A percentile compares a stretch with the other conserved stretches of the same genome.
These are phyloP conservation scores for Hemileccinum rubropunctum DNA, from an alignment of 768 basidiomycete species.

Conservation along the genomic window DNA sequence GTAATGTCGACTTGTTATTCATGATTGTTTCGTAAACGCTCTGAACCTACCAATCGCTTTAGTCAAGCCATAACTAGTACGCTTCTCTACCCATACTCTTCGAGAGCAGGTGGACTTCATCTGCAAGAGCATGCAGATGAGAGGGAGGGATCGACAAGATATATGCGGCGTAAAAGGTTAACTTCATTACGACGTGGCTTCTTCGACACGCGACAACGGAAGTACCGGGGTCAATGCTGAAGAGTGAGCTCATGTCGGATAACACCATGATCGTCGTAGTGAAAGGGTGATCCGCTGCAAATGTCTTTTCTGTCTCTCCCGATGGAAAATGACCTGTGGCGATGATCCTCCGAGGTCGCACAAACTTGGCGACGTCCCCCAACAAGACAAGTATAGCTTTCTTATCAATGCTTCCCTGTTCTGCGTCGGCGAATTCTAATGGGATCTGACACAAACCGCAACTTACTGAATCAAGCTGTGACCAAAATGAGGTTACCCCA, in stretches of 20 bases:
- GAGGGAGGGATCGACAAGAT: conserved; percentile 46
- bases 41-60: neutral
- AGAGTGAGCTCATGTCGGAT: conserved; percentile 27
- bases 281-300: conserved; percentile 14
- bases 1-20: neutral
- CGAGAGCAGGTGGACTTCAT: conserved; percentile 37
- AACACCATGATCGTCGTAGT: conserved; percentile 21
- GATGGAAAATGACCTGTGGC: neutral
- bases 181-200: conserved; percentile 52
- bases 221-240: conserved; percentile 4
- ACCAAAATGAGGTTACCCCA: conserved; percentile 64
- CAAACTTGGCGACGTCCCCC: conserved; percentile 49
- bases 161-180: conserved; percentile 69
- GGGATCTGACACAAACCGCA: neutral
- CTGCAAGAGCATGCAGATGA: conserved; percentile 40
- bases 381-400: conserved; percentile 52
- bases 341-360: conserved; percentile 44
- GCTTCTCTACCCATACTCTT: conserved; percentile 24
- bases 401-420: conserved; percentile 34
- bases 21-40: neutral
- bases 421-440: conserved; percentile 8
- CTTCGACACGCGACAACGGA: neutral
- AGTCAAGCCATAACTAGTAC: neutral
- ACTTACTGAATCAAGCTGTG: conserved; percentile 47
- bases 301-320: neutral